Evolutionary conservation across 192 early-diverging fungal genomes (phyloP).

Genomic region (Borealophlyctis nickersoniae): DNA sequence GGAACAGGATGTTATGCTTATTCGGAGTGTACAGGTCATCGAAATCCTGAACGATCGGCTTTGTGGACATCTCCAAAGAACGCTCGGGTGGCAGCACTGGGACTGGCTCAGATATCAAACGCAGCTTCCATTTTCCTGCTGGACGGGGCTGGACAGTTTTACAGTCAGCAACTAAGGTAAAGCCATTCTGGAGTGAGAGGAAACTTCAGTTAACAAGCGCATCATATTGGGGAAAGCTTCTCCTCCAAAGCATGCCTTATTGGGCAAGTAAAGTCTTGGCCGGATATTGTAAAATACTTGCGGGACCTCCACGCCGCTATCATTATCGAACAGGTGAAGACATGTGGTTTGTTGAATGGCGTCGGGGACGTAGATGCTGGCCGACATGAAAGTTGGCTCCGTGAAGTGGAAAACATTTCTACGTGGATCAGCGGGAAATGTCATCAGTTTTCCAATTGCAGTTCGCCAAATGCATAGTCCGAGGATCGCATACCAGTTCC

Average conservation of each 20-base stretch:
- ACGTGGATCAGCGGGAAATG: too few relatives aligned
- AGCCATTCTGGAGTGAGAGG: conserved; percentile 47
- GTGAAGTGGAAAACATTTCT: conserved; percentile 33
- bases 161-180: conserved; percentile 45
- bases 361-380: conserved; percentile 47
- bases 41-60: conserved; percentile 52
- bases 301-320: conserved; percentile 41
- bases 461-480: too few relatives aligned
- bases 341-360: conserved; percentile 31
- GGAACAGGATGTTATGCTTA: conserved; percentile 56
- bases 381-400: conserved; percentile 38
- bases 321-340: conserved; percentile 46
- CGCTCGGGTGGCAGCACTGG: conserved; percentile 29
- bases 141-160: conserved; percentile 23
- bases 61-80: conserved; percentile 36
- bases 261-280: conserved; percentile 36
- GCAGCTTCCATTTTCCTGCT: conserved; percentile 50
- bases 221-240: background rate
- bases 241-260: conserved; percentile 36
- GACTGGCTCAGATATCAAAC: conserved; percentile 38
- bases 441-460: too few relatives aligned
- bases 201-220: background rate
- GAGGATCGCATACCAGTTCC: background rate
- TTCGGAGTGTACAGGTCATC: conserved; percentile 52
- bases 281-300: conserved; percentile 37